Evolutionary conservation across 2,329 filamentous ascomycete species (phyloP).

Genomic region (Aureobasidium sp.): DNA sequence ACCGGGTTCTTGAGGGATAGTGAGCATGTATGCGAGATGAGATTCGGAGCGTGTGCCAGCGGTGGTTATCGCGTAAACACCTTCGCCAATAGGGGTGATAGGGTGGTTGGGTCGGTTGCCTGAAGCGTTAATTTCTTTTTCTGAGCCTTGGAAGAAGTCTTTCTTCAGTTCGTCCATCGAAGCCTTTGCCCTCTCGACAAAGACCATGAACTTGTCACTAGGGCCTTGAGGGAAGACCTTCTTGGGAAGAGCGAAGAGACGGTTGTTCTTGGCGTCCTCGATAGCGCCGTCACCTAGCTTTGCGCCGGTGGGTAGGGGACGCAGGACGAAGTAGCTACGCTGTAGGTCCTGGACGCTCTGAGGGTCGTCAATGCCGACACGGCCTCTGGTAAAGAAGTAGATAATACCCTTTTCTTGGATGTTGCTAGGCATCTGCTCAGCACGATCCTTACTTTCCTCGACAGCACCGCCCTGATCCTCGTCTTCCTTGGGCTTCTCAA

Average conservation of each 20-base stretch:
- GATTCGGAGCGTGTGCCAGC: constrained; percentile 51
- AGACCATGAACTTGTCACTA: constrained; percentile 66
- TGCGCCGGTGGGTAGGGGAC: constrained; percentile 62
- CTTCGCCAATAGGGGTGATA: constrained; percentile 70
- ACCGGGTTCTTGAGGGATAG: constrained; percentile 59
- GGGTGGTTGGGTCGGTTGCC: constrained; percentile 61
- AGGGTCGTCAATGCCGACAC: constrained; percentile 65
- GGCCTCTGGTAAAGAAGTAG: constrained; percentile 81
- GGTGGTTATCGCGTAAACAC: constrained; percentile 72
- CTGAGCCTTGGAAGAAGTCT: constrained; percentile 55
- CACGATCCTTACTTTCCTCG: constrained; percentile 42
- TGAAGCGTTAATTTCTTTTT: constrained; percentile 68
- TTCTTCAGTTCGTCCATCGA: constrained; percentile 64
- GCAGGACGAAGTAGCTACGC: constrained; percentile 70
- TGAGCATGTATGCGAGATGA: constrained; percentile 73
- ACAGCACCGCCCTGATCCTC: constrained; percentile 28
- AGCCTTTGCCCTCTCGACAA: constrained; percentile 66
- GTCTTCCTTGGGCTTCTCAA: not conserved
- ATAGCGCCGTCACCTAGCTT: constrained; percentile 53
- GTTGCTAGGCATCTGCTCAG: constrained; percentile 45
- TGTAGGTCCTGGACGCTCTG: constrained; percentile 63
- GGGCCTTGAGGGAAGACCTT: constrained; percentile 67
- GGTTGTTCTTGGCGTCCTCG: constrained; percentile 51
- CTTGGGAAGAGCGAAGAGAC: constrained; percentile 73
- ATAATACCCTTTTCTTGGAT: constrained; percentile 83